Evolutionary conservation across 2,329 filamentous ascomycete genomes (phyloP).

Genomic region (Coniella lustricola): DNA sequence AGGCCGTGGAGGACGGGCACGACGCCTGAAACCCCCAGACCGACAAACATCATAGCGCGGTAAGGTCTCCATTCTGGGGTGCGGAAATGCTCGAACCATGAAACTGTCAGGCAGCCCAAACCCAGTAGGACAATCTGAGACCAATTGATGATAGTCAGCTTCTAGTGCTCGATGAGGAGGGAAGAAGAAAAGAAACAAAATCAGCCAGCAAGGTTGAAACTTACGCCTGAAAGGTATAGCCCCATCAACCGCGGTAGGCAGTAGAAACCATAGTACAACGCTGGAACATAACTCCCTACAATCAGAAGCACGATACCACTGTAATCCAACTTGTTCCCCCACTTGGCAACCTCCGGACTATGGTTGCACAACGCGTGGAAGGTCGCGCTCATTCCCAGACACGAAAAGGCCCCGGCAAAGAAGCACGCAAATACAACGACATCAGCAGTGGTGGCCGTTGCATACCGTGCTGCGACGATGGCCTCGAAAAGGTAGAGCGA

Average conservation of each 20-base stretch:
- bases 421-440: constrained; percentile 71
- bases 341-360: constrained; percentile 65
- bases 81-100: constrained; percentile 75
- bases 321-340: constrained; percentile 93
- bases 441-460: constrained; percentile 53
- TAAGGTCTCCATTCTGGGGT: constrained; percentile 79
- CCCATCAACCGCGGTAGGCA: constrained; percentile 59
- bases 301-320: constrained; percentile 89
- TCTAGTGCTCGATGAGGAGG: no score
- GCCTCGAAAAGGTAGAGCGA: constrained; percentile 46
- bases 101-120: constrained; percentile 66
- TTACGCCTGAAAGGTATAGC: constrained; percentile 69
- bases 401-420: constrained; percentile 65
- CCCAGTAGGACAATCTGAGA: constrained; percentile 70
- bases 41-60: constrained; percentile 82
- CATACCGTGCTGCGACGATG: constrained; percentile 56
- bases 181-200: no score
- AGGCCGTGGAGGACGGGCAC: constrained; percentile 77
- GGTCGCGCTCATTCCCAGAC: constrained; percentile 73
- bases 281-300: constrained; percentile 83
- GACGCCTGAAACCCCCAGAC: constrained; percentile 75
- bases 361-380: constrained; percentile 86
- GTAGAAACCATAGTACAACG: constrained; percentile 80
- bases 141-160: no score
- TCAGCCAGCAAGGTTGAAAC: constrained; percentile 24